Evolutionary conservation across 1,139 yeast species (phyloP), one percentile per base, ranked within the genome.

Genomic region (Blastobotrys aristatus): DNA sequence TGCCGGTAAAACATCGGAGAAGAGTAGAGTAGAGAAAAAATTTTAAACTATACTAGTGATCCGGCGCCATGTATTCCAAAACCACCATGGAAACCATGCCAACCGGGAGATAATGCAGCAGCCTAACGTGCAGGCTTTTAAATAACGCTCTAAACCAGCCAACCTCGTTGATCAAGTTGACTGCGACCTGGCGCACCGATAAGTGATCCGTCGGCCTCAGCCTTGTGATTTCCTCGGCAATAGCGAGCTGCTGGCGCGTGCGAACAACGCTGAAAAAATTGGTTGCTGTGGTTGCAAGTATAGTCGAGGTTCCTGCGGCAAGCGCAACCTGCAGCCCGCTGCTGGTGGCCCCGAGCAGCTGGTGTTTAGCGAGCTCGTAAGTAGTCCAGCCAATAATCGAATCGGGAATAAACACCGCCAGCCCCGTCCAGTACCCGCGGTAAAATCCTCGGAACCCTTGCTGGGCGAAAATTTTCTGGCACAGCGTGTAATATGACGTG

Each of bases 201-300:
- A 49, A 50, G 16, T 54, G 56, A 44, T 67, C 71, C 22, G 61
- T 60, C 0, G 71, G 71, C 24, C 71, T 57, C 44, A 67, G 42
- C 10, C 46, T 42, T 2, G 57, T 50, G 38, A 67, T 60, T 43
- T 67, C 71, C 6, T 59, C 61, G 2, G 71, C 59, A 30, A 54
- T 57, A 1, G 71, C 68, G 34, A 67, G 59, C 57, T 68, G 72
- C 55, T 67, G 72, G 13, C 72, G 58, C 18, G 72, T 68, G 48
- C 66, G 67, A 37, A 68, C 61, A 14, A 68, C 64, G 50, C 66
- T 71, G 17, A 68, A 53, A 33, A 66, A 63, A 49, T 68, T 68
- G 11, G 70, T 63, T 4, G 53, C 55, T 6, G 61, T 51, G 20
- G 64, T 61, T 1, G 71, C 65, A 5, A 59, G 47, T 0, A 59